Base-by-base conservation (phyloP, 345 rosid genomes). In the Rhizophora mangle region DNA sequence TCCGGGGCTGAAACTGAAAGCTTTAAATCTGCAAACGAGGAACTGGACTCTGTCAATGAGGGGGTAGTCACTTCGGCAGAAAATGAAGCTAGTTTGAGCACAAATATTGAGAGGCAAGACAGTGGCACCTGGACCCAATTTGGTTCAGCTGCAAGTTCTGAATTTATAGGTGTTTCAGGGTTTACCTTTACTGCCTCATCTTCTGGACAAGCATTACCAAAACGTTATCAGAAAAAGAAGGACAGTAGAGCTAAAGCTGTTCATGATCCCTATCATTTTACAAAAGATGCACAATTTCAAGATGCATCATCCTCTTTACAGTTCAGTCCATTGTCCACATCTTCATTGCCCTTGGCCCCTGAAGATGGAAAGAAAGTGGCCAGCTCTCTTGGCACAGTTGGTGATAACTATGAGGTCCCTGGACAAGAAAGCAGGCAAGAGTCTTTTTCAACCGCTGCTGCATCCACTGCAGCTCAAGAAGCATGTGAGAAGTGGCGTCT, bases 401-500 rank as follows among this genome's bases (percentile, higher is more conserved):
- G 73, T 21, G 82, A 79, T 72, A 78, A 76, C 64, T 58, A 77
- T 67, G 77, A 68, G 71, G 77, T 74, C 58, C 74, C 66, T 64
- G 87, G 73, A 72, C 84, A 70, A 62, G 84, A 78, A 20, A 69
- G 68, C 63, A 79, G 84, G 54, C 79, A 77, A 57, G 83, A 71
- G 72, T 60, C 90, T 78, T 75, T 68, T 69, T 62, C 76, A 64
- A 72, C 60, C 71, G 75, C 83, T 75, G 39, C 84, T 60, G 76
- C 81, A 70, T 66, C 82, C 29, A 43, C 75, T 71, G 88, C 82
- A 70, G 85, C 88, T 67, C 92, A 88, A 72, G 99, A 96, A 85
- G 85, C 89, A 69, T 92, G 99, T 73, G 98, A 96, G 82, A 96
- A 87, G 82, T 96, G 98, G 98, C 92, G 99, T 54, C 72, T 90